Percentiles rank a stretch among this genome's conserved stretches.
Conservation (phyloP, 192 early-diverging fungal species). For the Coemansia sp. region DNA sequence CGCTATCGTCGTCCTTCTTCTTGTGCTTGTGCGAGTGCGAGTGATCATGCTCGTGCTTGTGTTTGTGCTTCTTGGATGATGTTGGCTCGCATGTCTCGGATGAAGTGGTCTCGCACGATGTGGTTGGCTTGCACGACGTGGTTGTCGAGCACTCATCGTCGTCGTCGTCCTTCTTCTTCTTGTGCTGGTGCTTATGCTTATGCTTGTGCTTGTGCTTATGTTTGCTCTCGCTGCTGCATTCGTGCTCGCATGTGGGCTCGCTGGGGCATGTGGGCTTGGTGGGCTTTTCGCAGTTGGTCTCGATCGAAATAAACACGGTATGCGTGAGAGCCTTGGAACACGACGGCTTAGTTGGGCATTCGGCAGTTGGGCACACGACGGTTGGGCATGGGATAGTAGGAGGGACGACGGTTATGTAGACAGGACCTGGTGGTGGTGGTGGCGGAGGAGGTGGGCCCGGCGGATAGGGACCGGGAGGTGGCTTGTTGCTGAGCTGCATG, state of each 20-base stretch:
- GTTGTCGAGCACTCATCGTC: conserved; percentile 15
- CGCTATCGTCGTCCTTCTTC: conserved; percentile 9
- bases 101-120: conserved; percentile 11
- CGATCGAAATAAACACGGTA: conserved; percentile 44
- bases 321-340: conserved; percentile 24
- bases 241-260: conserved; percentile 23
- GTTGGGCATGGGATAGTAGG: not conserved
- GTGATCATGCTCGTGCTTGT: conserved; percentile 29
- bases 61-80: conserved; percentile 25
- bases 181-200: conserved; percentile 20
- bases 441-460: not conserved
- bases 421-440: not conserved
- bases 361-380: not conserved
- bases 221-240: conserved; percentile 18
- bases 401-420: conserved; percentile 14
- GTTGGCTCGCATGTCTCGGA: conserved; percentile 16
- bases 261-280: conserved; percentile 12
- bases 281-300: conserved; percentile 29
- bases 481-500: conserved; percentile 13
- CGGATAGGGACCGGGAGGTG: not conserved
- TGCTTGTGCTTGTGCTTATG: conserved; percentile 25
- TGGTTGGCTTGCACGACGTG: not conserved
- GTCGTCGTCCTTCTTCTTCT: conserved; percentile 1
- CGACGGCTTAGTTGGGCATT: not conserved
- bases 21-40: conserved; percentile 26